Evolutionary conservation across 345 rosid species (phyloP), one percentile per base, ranked within the genome.

Genomic region (Eucalyptus pauciflora): DNA sequence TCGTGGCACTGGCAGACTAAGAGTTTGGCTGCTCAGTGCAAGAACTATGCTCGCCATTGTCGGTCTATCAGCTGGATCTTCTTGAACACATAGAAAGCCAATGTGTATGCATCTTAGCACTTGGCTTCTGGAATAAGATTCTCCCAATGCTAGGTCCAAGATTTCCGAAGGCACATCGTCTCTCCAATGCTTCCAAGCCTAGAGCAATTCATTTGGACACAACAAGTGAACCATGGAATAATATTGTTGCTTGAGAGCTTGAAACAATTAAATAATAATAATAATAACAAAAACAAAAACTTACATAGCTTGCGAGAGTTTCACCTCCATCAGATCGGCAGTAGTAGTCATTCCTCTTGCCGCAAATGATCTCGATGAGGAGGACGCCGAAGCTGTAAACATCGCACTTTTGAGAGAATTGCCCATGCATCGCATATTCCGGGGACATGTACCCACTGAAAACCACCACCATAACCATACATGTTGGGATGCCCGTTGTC

Each of bases 401-500:
- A 87, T 94, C 94, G 2, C 92, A 91, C 49, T 94, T 93, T 3
- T 89, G 85, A 3, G 95, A 94, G 81, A 93, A 56, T 11, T 54
- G 90, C 4, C 94, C 94, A 1, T 88, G 91, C 67, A 27, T 52
- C 5, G 91, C 91, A 60, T 90, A 94, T 62, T 94, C 94, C 0
- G 94, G 94, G 81, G 94, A 92, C 93, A 91, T 93, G 85, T 94
- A 94, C 31, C 94, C 95, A 4, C 95, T 94, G 45, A 69, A 50
- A 50, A 5, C 51, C 51, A 50, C 51, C 51, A 50, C 51, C 16
- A 50, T 0, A 50, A 50, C 17, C 17, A 50, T 56, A 41, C 41
- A 41, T 41, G 41, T 41, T 41, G 41, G 41, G 41, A 41, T 41
- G 41, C 41, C 41, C 41, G 41, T 41, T 41, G 41, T 41, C 41